These are phyloP conservation scores for Monascus ruber DNA, from an alignment of 2,329 filamentous ascomycete species.

Conservation along the genomic window DNA sequence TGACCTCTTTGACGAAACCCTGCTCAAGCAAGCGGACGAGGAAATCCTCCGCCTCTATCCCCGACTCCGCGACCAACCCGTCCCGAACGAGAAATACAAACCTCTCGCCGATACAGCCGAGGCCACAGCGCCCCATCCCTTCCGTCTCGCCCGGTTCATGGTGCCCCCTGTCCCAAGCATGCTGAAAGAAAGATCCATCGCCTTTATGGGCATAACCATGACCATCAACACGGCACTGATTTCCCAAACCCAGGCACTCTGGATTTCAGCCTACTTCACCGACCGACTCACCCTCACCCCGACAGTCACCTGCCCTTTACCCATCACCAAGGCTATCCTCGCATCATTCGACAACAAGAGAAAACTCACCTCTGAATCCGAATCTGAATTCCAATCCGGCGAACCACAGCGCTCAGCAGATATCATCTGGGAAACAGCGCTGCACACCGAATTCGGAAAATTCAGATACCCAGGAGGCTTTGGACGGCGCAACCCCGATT, in stretches of 20 bases:
- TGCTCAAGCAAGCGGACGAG: slow-evolving; percentile 35
- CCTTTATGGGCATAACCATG: slow-evolving; percentile 38
- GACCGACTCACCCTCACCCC: slow-evolving; percentile 33
- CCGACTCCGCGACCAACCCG: slow-evolving; percentile 35
- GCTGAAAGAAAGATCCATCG: slow-evolving; percentile 32
- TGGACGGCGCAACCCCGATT: slow-evolving; percentile 45
- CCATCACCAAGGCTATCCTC: no score
- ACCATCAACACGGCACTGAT: slow-evolving; percentile 35
- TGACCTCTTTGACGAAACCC: slow-evolving; percentile 22
- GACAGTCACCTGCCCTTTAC: slow-evolving; percentile 11
- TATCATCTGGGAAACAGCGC: slow-evolving; percentile 41
- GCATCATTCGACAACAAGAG: no score
- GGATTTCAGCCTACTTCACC: slow-evolving; percentile 55
- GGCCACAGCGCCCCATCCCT: slow-evolving; percentile 33
- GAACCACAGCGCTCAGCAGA: slow-evolving; percentile 6
- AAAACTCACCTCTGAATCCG: no score
- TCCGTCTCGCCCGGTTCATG: slow-evolving; percentile 38
- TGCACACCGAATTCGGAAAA: slow-evolving; percentile 57
- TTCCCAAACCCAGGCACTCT: slow-evolving; percentile 44
- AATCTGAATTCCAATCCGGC: neutral
- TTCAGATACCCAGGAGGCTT: slow-evolving; percentile 54
- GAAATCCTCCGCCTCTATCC: slow-evolving; percentile 43
- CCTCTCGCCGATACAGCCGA: slow-evolving; percentile 22
- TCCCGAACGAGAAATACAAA: slow-evolving; percentile 9
- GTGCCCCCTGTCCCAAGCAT: slow-evolving; percentile 28